Base-by-base conservation (phyloP, 2,329 filamentous ascomycete species). In the Aspergillus sp. region DNA sequence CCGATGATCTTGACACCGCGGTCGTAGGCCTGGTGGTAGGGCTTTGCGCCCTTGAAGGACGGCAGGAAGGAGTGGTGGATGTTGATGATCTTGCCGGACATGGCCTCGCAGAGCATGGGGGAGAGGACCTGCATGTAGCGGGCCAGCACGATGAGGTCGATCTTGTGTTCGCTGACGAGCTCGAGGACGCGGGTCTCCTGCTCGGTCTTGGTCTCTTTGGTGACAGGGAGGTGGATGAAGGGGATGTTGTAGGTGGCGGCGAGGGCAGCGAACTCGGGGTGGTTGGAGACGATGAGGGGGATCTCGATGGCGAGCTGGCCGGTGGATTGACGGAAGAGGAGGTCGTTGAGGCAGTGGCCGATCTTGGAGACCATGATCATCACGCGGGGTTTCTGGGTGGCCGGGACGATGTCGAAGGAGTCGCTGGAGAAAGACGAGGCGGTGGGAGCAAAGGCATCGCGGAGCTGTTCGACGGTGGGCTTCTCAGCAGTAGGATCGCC, bases 301-400 rank as follows among this genome's bases (percentile, higher is more conserved):
- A 90, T 75, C 26, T 90, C 85, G 54, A 91, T 83, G 58, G 76
- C 78, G 42, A 93, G 74, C 69, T 90, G 86, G 37, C 81, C 81
- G 12, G 82, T 83, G 65, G 83, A 84, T 59, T 85, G 79, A 44
- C 88, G 82, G 80, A 89, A 93, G 32, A 93, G 77, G 39, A 93
- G 73, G 67, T 91, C 86, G 67, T 90, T 90, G 42, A 91, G 74
- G 66, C 87, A 91, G 73, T 91, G 87, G 7, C 87, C 88, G 57
- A 89, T 90, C 73, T 90, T 90, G 59, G 86, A 90, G 28, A 91
- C 88, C 87, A 93, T 91, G 73, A 93, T 88, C 57, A 93, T 74
- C 39, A 90, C 83, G 52, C 82, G 79, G 45, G 84, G 83, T 71
- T 89, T 90, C 58, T 82, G 75, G 39, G 81, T 70, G 9, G 82